Conservation (phyloP, 805 yeast species). For the Ogataea neopini region DNA sequence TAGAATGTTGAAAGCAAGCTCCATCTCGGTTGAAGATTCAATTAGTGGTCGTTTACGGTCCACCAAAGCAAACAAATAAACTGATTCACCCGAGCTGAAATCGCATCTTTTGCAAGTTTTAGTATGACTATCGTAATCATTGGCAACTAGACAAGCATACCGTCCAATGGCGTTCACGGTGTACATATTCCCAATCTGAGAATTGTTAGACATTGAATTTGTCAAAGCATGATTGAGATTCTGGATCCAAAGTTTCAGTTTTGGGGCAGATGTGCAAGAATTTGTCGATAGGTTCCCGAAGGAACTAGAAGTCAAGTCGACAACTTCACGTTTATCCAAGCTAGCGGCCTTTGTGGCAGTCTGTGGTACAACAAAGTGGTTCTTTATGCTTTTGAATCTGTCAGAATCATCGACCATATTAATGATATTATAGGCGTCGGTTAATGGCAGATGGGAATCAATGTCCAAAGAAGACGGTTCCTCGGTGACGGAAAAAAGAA, state of each 20-base stretch:
- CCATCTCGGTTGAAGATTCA: slow-evolving; percentile 17
- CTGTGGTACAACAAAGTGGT: slow-evolving; percentile 2
- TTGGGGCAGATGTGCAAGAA: slow-evolving; percentile 2
- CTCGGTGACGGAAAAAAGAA: slow-evolving; percentile 11
- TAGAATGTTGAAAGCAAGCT: slow-evolving; percentile 31
- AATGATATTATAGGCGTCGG: slow-evolving; percentile 13
- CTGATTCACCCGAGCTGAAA: slow-evolving; percentile 11
- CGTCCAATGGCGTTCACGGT: slow-evolving; percentile 42
- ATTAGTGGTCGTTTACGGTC: slow-evolving; percentile 35
- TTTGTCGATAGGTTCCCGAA: neutral
- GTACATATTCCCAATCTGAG: slow-evolving; percentile 25
- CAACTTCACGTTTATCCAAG: slow-evolving; percentile 6
- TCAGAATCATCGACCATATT: slow-evolving; percentile 14
- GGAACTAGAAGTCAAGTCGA: slow-evolving; percentile 19
- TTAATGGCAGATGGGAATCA: slow-evolving; percentile 14
- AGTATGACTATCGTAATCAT: slow-evolving; percentile 36
- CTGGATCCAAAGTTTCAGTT: slow-evolving; percentile 14
- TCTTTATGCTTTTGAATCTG: slow-evolving; percentile 7
- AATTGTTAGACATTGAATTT: slow-evolving; percentile 1
- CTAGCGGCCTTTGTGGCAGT: slow-evolving; percentile 1
- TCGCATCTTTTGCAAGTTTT: slow-evolving; percentile 43
- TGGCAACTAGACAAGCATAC: slow-evolving; percentile 43
- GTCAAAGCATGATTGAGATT: slow-evolving; percentile 8
- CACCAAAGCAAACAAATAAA: slow-evolving; percentile 21
- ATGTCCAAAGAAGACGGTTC: slow-evolving; percentile 8